Evolutionary conservation across 176 grass and related monocot genomes (phyloP).

Genomic region (Pontederia paniculata): DNA sequence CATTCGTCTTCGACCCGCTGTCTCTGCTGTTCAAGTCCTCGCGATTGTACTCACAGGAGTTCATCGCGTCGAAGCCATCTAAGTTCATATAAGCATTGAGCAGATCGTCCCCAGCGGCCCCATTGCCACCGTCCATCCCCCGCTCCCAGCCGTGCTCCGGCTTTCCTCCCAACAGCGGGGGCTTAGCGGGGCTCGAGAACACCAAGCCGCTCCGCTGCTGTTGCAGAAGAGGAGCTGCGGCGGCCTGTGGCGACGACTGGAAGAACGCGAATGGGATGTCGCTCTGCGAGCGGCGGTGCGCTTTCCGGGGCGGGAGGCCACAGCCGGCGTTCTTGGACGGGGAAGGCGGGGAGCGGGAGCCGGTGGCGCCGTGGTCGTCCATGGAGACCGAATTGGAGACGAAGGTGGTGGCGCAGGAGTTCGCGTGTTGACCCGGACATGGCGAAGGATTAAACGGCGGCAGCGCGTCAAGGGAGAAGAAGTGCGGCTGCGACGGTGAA

Average conservation of each 20-base stretch:
- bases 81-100: conserved; percentile 86
- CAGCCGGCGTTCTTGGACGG: conserved; percentile 45
- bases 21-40: conserved; percentile 63
- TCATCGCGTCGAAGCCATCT: conserved; percentile 66
- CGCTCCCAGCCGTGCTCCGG: background rate
- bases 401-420: conserved; percentile 9
- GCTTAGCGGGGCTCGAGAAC: conserved; percentile 25
- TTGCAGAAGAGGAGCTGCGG: conserved; percentile 22
- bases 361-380: conserved; percentile 29
- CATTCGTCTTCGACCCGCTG: conserved; percentile 72
- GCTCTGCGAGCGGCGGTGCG: conserved; percentile 64
- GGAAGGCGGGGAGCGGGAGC: conserved; percentile 7
- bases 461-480: conserved; percentile 24
- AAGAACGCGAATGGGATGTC: conserved; percentile 72
- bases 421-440: too few species aligned
- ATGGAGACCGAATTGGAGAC: conserved; percentile 25
- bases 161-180: background rate
- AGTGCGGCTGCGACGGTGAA: conserved; percentile 18
- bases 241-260: conserved; percentile 30
- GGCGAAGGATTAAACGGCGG: conserved; percentile 18
- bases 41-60: conserved; percentile 65
- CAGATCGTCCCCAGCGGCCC: conserved; percentile 44
- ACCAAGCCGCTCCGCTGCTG: conserved; percentile 8
- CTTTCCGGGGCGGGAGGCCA: conserved; percentile 50
- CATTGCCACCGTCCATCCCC: conserved; percentile 1